Evolutionary conservation across 768 basidiomycete species (phyloP), one percentile per base, ranked within the genome.

Genomic region (Phlegmacium glaucopus): DNA sequence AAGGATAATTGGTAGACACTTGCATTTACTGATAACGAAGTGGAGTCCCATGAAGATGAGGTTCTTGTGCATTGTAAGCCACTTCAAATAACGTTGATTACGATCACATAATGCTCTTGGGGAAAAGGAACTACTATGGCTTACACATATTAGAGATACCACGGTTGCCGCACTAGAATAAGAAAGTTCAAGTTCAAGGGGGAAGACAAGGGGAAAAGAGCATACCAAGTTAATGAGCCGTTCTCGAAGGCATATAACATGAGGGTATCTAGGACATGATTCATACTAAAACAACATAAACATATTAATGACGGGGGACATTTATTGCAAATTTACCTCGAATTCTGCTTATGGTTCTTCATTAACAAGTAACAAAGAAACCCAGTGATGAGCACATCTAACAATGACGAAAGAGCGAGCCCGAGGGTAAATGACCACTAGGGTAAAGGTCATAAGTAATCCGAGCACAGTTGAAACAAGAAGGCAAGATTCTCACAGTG

Each of bases 231-330:
- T 26, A 80, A 49, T 7, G 72, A 59, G 46, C 78, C 79, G 29
- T 71, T 78, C 54, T 81, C 79, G 37, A 80, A 72, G 0, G 77
- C 72, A 50, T 80, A 80, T 1, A 77, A 51, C 34, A 79, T 74
- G 39, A 79, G 63, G 0, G 63, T 56, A 46, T 78, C 70, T 17
- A 81, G 66, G 18, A 80, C 51, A 7, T 70, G 69, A 48, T 78
- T 75, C 55, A 80, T 51, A 44, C 77, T 79, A 15, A 26, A 17
- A 27, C 10, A 45, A 43, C 17, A 52, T 9, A 52, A 22, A 8
- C 37, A 39, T 26, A 12, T 22, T 2, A 22, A 22, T 22, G 5
- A 22, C 22, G 5, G 22, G 5, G 22, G 2, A 34, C n/a, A 6
- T 6, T 34, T 6, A 13, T 9, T 42, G 15, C 30, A 50, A 50